These are phyloP conservation scores for Fusarium siculi DNA, from an alignment of 2,329 filamentous ascomycete species.

Conservation along the genomic window DNA sequence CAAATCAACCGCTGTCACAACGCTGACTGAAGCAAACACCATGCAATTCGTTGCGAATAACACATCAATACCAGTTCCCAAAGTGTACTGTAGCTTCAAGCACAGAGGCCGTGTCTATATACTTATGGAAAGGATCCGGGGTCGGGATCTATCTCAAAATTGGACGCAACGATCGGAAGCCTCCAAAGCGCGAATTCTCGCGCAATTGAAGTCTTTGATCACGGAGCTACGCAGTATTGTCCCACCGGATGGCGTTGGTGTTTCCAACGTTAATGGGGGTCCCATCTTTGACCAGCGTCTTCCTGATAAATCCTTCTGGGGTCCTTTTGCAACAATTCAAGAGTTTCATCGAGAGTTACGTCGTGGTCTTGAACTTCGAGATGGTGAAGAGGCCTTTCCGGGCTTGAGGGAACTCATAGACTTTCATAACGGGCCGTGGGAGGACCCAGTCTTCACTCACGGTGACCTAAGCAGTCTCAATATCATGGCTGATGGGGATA, in stretches of 20 bases:
- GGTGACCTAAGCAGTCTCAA: slow-evolving; percentile 57
- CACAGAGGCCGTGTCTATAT: background rate
- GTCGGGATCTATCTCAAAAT: background rate
- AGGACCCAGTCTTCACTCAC: slow-evolving; percentile 54
- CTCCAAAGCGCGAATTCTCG: background rate
- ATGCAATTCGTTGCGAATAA: slow-evolving; percentile 20
- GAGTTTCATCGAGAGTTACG: slow-evolving; percentile 43
- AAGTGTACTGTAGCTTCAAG: slow-evolving; percentile 8
- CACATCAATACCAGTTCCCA: slow-evolving; percentile 21
- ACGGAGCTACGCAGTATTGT: rapidly evolving
- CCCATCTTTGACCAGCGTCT: slow-evolving; percentile 41
- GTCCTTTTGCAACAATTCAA: slow-evolving; percentile 41
- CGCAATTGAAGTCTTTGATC: background rate
- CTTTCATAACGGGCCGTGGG: slow-evolving; percentile 33
- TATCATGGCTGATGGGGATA: slow-evolving; percentile 53
- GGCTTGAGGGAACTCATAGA: slow-evolving; percentile 25
- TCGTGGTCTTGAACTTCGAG: background rate
- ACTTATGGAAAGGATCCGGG: background rate
- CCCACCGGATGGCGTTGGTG: rapidly evolving
- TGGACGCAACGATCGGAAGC: background rate
- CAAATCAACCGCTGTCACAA: background rate
- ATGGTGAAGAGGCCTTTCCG: background rate
- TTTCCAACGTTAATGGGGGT: slow-evolving; percentile 34
- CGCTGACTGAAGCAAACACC: slow-evolving; percentile 18
- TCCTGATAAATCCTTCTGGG: slow-evolving; percentile 30